Evolutionary conservation across 805 yeast species (phyloP).

Genomic region (Hanseniaspora mollemarum): DNA sequence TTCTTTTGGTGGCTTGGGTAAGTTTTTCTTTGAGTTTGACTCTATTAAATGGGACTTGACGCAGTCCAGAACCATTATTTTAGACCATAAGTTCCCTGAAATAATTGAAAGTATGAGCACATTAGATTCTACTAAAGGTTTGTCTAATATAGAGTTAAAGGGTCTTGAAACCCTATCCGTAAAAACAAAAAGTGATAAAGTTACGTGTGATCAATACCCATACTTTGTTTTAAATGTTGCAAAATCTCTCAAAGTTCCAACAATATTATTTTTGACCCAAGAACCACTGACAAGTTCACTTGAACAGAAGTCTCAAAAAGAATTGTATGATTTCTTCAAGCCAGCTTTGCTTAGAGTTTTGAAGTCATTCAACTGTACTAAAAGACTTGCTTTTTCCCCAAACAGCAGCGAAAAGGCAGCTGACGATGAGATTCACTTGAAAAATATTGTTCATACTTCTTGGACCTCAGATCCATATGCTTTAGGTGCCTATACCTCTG

Average conservation of each 20-base stretch:
- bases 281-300: slow-evolving; percentile 55
- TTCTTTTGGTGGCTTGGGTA: slow-evolving; percentile 54
- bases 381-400: not conserved
- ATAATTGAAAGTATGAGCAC: slow-evolving; percentile 16
- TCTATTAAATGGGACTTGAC: slow-evolving; percentile 40
- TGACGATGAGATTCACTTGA: slow-evolving; percentile 30
- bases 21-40: slow-evolving; percentile 51
- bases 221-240: slow-evolving; percentile 48
- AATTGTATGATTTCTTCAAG: slow-evolving; percentile 47
- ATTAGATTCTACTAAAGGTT: slow-evolving; percentile 14
- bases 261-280: slow-evolving; percentile 57
- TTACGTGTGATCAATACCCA: slow-evolving; percentile 47
- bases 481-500: slow-evolving; percentile 64
- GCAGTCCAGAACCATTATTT: slow-evolving; percentile 11
- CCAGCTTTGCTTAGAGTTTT: slow-evolving; percentile 35
- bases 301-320: slow-evolving; percentile 37
- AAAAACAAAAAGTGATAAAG: slow-evolving; percentile 2
- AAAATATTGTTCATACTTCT: slow-evolving; percentile 37
- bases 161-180: slow-evolving; percentile 41
- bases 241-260: slow-evolving; percentile 36
- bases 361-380: slow-evolving; percentile 18
- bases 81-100: slow-evolving; percentile 16
- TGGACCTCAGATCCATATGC: slow-evolving; percentile 71
- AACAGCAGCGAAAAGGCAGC: not conserved
- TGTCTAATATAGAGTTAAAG: slow-evolving; percentile 49